These are phyloP conservation scores for Phytopythium boreale DNA, from an alignment of 352 stramenopile species.

Conservation along the genomic window DNA sequence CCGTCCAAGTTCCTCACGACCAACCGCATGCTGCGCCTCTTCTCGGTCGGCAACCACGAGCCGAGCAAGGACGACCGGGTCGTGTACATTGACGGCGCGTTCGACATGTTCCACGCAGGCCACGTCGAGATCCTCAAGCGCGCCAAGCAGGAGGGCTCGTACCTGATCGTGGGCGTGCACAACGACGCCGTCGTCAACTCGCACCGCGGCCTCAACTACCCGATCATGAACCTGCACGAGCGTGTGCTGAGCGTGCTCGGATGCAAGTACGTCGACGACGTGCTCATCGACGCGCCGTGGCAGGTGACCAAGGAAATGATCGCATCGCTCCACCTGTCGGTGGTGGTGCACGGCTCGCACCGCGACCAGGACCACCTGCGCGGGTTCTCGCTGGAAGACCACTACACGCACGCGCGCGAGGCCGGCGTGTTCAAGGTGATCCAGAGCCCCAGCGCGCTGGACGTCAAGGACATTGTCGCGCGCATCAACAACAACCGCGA, in stretches of 20 bases:
- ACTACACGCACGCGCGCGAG: conserved; percentile 77
- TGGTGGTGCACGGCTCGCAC: conserved; percentile 87
- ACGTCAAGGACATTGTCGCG: conserved; percentile 86
- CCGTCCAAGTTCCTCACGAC: conserved; percentile 95
- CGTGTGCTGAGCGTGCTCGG: conserved; percentile 95
- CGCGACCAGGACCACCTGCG: conserved; percentile 64
- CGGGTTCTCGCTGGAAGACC: conserved; percentile 67
- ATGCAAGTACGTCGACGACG: conserved; percentile 97
- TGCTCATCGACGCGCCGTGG: conserved; percentile 97
- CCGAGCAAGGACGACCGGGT: conserved; percentile 89
- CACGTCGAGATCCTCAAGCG: conserved; percentile 96
- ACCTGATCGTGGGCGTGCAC: conserved; percentile 97
- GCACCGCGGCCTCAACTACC: conserved; percentile 90
- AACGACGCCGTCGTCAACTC: conserved; percentile 92
- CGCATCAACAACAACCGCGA: conserved; percentile 89
- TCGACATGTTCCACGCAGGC: conserved; percentile 99
- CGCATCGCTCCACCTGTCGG: conserved; percentile 81
- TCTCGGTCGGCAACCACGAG: conserved; percentile 86
- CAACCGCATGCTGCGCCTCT: conserved; percentile 93
- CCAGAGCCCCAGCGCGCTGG: conserved; percentile 64
- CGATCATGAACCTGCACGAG: conserved; percentile 99
- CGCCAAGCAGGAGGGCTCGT: conserved; percentile 91
- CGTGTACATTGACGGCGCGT: conserved; percentile 98
- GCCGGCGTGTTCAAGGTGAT: conserved; percentile 84
- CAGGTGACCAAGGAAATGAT: conserved; percentile 97